Conservation (phyloP, 176 grass and related monocot genomes). For the Triticum urartu region DNA sequence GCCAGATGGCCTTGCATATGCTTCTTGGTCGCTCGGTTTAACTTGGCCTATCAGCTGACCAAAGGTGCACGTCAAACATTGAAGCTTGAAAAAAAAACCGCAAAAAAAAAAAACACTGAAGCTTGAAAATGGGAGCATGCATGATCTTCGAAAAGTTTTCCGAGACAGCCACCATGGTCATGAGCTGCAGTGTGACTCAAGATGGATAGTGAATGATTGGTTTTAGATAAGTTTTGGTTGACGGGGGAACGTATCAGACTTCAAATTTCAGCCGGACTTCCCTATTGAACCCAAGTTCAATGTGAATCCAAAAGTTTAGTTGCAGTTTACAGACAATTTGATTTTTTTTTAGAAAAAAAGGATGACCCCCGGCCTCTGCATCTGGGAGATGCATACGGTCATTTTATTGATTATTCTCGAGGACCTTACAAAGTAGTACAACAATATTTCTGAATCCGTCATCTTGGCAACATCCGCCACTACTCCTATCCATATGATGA, state of each 20-base stretch:
- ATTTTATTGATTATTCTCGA: too few species aligned
- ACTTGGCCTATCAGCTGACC: constrained; percentile 34
- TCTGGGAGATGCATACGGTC: too few species aligned
- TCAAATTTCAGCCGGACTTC: neutral
- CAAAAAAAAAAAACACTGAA: neutral
- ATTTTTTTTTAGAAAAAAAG: too few species aligned
- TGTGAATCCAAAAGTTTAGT: too few species aligned
- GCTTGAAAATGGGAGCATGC: neutral
- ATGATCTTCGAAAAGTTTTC: neutral
- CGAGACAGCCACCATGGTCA: neutral
- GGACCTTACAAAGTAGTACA: too few species aligned
- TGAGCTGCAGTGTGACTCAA: neutral
- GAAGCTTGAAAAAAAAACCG: neutral
- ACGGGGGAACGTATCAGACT: neutral
- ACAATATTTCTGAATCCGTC: too few species aligned
- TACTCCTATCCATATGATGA: too few species aligned
- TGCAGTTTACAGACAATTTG: too few species aligned
- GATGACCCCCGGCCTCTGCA: too few species aligned
- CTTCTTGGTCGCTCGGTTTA: neutral
- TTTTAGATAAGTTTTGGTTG: neutral
- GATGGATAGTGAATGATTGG: neutral
- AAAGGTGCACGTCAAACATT: constrained; percentile 24
- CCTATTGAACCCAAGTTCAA: neutral
- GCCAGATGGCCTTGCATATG: neutral
- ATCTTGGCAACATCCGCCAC: too few species aligned